Percentiles rank a stretch among this genome's conserved stretches.
Conservation (phyloP, 805 yeast species). For the Pichia sporocuriosa region DNA sequence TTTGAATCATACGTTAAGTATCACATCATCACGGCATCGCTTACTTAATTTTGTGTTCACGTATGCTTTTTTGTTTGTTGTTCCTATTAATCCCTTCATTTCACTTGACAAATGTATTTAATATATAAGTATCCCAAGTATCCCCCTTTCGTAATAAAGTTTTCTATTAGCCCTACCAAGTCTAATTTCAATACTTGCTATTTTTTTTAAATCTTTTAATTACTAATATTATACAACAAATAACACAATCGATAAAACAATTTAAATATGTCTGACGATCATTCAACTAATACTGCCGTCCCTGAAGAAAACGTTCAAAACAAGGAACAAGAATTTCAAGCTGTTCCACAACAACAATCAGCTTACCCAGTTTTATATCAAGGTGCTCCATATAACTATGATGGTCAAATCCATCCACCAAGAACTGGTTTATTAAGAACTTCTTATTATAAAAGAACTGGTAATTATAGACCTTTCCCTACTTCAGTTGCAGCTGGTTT, state of each 20-base stretch:
- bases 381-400: conserved; percentile 15
- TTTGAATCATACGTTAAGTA: too few relatives aligned
- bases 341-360: conserved; percentile 5
- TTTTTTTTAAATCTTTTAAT: too few relatives aligned
- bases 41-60: too few relatives aligned
- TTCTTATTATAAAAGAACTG: conserved; percentile 38
- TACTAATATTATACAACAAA: too few relatives aligned
- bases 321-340: conserved; percentile 13
- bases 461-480: conserved; percentile 36
- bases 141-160: too few relatives aligned
- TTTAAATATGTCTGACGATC: conserved; percentile 18
- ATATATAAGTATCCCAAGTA: too few relatives aligned
- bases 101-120: too few relatives aligned
- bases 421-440: conserved; percentile 36
- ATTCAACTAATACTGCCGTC: conserved; percentile 24
- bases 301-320: conserved; percentile 14
- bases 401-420: conserved; percentile 32
- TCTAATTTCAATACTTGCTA: too few relatives aligned
- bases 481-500: conserved; percentile 47
- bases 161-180: too few relatives aligned
- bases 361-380: conserved; percentile 7
- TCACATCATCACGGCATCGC: too few relatives aligned
- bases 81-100: too few relatives aligned
- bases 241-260: not conserved
- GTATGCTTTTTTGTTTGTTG: too few relatives aligned